Evolutionary conservation across 1,284 basidiomycete genomes (phyloP).

Genomic region (Puccinia hordei): DNA sequence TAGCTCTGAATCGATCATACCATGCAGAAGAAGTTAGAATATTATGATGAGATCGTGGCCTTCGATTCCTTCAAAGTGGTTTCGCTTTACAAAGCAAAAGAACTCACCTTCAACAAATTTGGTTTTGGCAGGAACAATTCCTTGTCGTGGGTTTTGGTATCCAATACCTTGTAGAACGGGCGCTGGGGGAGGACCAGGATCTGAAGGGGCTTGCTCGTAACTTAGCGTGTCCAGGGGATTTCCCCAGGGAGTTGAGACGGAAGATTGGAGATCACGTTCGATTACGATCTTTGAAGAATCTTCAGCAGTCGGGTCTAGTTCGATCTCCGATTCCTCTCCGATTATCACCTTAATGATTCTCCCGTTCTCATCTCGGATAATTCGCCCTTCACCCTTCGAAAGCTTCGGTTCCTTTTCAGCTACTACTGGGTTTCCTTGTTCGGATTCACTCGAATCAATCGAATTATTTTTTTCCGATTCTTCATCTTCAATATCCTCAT

Average conservation of each 20-base stretch:
- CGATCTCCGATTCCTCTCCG: constrained; percentile 15
- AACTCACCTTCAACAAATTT: constrained; percentile 36
- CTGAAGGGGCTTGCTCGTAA: constrained; percentile 8
- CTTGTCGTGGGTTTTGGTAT: constrained; percentile 22
- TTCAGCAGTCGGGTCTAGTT: constrained; percentile 3
- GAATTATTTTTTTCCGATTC: constrained; percentile 8
- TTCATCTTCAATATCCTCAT: background rate
- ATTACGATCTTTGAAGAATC: constrained; percentile 25
- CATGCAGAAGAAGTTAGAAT: background rate
- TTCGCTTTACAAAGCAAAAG: background rate
- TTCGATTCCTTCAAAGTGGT: background rate
- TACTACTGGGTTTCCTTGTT: background rate
- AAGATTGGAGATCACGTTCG: background rate
- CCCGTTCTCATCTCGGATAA: constrained; percentile 28
- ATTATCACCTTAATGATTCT: constrained; percentile 27
- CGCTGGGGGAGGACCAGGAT: background rate
- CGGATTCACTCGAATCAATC: background rate
- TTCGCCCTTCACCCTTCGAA: constrained; percentile 23
- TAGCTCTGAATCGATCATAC: constrained; percentile 9
- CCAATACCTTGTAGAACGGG: constrained; percentile 15
- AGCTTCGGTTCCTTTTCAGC: background rate
- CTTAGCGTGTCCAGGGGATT: constrained; percentile 4
- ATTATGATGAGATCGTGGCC: background rate
- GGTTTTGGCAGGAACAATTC: constrained; percentile 21
- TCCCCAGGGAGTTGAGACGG: constrained; percentile 25